Conservation (phyloP, 2,329 filamentous ascomycete genomes). For the Albifimbria verrucaria region DNA sequence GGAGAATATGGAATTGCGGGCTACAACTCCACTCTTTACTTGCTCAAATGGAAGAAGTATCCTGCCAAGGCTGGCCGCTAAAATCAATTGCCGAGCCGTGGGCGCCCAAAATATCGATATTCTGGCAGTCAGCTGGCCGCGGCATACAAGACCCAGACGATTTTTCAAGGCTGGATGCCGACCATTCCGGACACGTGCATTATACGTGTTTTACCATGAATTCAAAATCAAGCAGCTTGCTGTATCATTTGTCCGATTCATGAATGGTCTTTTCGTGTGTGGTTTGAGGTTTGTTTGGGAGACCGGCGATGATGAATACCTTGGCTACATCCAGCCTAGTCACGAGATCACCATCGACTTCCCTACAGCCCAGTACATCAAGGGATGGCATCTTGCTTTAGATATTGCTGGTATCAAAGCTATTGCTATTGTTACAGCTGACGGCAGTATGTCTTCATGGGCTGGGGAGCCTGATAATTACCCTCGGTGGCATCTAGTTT, state of each 20-base stretch:
- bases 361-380: neutral
- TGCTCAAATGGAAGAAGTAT: neutral
- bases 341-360: conserved; percentile 2
- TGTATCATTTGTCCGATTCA: conserved; percentile 7
- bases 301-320: neutral
- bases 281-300: conserved; percentile 4
- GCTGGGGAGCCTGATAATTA: neutral
- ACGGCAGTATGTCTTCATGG: conserved; percentile 6
- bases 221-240: conserved; percentile 4
- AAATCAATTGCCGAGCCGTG: neutral
- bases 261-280: conserved; percentile 1
- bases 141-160: neutral
- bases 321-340: conserved; percentile 10
- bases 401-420: conserved; percentile 5
- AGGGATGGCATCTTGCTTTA: conserved; percentile 7
- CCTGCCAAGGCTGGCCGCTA: neutral
- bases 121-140: conserved; percentile 6
- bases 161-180: neutral
- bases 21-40: neutral
- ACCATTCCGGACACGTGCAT: neutral
- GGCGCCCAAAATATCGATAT: neutral
- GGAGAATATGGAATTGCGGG: neutral
- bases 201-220: neutral
- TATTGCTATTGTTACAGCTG: conserved; percentile 1
- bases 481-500: conserved; percentile 6